Conservation (phyloP, 352 stramenopile genomes). For the Thalassiosira exigua region DNA sequence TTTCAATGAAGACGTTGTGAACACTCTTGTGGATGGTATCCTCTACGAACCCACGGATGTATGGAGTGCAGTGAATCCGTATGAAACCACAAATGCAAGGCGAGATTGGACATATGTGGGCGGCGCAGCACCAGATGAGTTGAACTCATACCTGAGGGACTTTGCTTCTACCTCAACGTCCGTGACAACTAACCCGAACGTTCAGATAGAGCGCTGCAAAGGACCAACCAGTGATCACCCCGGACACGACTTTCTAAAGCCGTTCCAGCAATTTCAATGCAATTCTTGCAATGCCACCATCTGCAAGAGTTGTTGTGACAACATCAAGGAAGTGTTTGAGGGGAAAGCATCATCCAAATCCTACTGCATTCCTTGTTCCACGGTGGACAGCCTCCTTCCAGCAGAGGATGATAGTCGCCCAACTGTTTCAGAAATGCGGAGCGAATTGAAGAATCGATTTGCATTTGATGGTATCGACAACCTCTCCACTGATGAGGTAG, state of each 20-base stretch:
- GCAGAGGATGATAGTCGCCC: not conserved
- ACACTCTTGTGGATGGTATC: slow-evolving; percentile 3
- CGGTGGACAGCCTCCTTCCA: not conserved
- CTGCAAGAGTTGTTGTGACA: not conserved
- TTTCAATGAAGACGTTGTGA: not conserved
- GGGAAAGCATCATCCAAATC: not conserved
- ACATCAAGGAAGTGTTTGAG: not conserved
- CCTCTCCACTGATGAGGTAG: not conserved
- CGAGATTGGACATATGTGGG: not conserved
- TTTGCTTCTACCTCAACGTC: not conserved
- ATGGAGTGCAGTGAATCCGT: not conserved
- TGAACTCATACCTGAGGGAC: not conserved
- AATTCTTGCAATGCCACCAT: not conserved
- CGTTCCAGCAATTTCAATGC: not conserved
- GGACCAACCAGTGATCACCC: not conserved
- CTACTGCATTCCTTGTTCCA: not conserved
- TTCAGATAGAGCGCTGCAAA: not conserved
- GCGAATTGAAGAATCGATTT: not conserved
- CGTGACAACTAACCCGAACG: not conserved
- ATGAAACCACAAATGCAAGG: no score
- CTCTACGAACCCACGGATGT: slow-evolving; percentile 9
- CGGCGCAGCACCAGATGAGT: not conserved
- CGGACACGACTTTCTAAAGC: not conserved
- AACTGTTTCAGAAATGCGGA: not conserved
- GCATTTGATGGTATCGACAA: not conserved